Percentiles rank a stretch among this genome's conserved stretches.
phyloP scores from a whole-genome alignment of 2,329 filamentous ascomycete species.

The Huntiella omanensis region DNA sequence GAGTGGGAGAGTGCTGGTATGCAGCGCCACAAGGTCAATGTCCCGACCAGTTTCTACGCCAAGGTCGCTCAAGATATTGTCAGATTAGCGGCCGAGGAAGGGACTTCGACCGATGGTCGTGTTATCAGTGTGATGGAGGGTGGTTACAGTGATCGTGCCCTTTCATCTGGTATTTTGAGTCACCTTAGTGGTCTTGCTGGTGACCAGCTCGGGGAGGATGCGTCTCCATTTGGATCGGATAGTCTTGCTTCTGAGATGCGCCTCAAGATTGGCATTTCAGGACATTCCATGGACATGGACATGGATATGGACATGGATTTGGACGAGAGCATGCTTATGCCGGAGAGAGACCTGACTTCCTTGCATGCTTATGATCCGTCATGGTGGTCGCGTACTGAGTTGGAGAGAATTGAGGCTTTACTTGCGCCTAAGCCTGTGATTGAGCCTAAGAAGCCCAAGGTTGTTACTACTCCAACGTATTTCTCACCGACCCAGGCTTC shows the following conservation, averaged over 20 bases:
- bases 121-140: conserved; percentile 90
- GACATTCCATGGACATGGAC: background rate
- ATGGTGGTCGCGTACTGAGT: conserved; percentile 50
- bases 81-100: conserved; percentile 61
- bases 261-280: conserved; percentile 23
- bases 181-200: conserved; percentile 70
- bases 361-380: conserved; percentile 38
- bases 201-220: conserved; percentile 21
- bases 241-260: conserved; percentile 41
- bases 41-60: conserved; percentile 92
- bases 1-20: conserved; percentile 85
- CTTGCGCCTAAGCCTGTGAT: conserved; percentile 28
- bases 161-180: conserved; percentile 75
- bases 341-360: conserved; percentile 14
- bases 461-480: conserved; percentile 47
- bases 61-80: conserved; percentile 75
- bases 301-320: background rate
- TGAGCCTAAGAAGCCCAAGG: conserved; percentile 34
- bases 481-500: conserved; percentile 79
- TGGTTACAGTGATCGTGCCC: conserved; percentile 81
- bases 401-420: conserved; percentile 51
- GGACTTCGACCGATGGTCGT: conserved; percentile 58
- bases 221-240: background rate
- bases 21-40: conserved; percentile 90
- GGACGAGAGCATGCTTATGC: background rate